phyloP scores from a whole-genome alignment of 2,329 filamentous ascomycete genomes.

The Trichoderma sp. region DNA sequence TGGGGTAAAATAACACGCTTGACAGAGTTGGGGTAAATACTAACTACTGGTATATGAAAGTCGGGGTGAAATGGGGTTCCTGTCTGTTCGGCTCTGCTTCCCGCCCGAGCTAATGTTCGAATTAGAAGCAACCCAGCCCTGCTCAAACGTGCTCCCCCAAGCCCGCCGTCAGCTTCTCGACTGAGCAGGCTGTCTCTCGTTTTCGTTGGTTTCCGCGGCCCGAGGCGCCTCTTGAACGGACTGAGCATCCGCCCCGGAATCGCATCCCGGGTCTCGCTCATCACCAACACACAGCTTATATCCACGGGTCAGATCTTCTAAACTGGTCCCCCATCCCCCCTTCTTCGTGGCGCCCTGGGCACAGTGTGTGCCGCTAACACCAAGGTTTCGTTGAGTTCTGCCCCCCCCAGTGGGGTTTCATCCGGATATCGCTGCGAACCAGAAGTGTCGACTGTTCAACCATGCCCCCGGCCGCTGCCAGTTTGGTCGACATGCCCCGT shows the following conservation, averaged over 20 bases:
- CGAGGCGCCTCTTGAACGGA: not conserved
- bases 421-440: conserved; percentile 15
- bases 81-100: conserved; percentile 3
- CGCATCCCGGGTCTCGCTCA: not conserved
- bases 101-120: not conserved
- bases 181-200: not conserved
- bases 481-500: not conserved
- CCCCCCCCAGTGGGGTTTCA: not conserved
- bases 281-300: not conserved
- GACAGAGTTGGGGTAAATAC: not conserved
- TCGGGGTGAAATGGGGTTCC: not conserved
- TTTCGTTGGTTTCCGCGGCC: not conserved
- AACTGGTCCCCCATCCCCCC: not conserved
- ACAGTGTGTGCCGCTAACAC: not conserved
- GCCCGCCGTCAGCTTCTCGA: not conserved
- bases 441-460: not conserved
- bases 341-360: not conserved
- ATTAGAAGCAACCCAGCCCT: not conserved
- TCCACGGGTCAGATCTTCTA: not conserved
- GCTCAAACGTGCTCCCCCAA: not conserved
- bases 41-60: not conserved
- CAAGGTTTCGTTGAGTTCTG: not conserved
- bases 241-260: not conserved
- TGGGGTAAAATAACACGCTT: not conserved
- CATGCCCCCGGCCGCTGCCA: not conserved